Conservation (phyloP, 441 rosid genomes). For the Hura crepitans region DNA sequence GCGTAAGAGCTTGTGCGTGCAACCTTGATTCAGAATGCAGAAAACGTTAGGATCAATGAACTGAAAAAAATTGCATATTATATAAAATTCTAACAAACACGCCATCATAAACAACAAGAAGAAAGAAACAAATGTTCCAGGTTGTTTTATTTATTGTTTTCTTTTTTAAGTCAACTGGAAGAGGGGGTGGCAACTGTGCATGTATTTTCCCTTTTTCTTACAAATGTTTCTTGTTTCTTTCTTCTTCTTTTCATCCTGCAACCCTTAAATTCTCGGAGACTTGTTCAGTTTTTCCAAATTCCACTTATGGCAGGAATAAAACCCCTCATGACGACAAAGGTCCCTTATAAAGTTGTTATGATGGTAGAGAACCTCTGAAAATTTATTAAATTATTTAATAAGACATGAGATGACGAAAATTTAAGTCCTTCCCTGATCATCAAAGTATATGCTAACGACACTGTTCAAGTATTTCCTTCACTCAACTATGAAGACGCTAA, state of each 20-base stretch:
- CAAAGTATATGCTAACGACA: neutral
- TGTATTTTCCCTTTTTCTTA: no score
- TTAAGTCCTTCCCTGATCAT: neutral
- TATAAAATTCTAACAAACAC: neutral
- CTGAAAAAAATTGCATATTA: neutral
- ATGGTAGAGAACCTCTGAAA: no score
- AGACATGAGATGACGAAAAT: neutral
- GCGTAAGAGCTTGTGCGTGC: constrained; percentile 83
- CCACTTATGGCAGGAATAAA: neutral
- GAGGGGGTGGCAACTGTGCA: no score
- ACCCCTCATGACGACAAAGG: no score
- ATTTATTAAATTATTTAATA: neutral
- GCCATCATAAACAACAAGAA: neutral
- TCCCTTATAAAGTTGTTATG: neutral
- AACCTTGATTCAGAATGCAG: constrained; percentile 42
- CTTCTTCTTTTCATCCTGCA: no score
- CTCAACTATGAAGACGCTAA: neutral
- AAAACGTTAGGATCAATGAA: neutral
- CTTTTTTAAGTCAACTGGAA: neutral
- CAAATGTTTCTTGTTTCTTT: no score
- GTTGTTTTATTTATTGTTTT: neutral
- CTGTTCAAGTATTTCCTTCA: neutral
- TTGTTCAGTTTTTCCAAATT: neutral
- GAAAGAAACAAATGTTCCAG: neutral
- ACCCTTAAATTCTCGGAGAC: neutral